Conservation (phyloP, 352 stramenopile genomes). For the Phytophthora boehmeriae region DNA sequence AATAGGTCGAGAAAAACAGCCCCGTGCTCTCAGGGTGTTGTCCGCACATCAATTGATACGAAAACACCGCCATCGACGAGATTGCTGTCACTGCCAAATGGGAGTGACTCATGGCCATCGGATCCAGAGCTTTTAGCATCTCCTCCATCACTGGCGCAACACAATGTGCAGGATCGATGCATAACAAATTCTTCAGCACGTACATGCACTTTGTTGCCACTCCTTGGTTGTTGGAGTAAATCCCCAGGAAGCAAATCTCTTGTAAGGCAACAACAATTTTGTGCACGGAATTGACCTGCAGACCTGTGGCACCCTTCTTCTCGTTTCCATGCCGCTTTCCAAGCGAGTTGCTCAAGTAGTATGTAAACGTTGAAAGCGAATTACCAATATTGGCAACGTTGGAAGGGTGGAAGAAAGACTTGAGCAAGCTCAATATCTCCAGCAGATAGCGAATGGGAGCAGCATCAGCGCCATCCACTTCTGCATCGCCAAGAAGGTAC, state of each 20-base stretch:
- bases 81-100: constrained; percentile 77
- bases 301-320: constrained; percentile 28
- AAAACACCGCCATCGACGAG: constrained; percentile 62
- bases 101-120: constrained; percentile 70
- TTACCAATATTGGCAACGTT: constrained; percentile 69
- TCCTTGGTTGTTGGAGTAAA: constrained; percentile 75
- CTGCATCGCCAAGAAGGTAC: constrained; percentile 46
- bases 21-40: constrained; percentile 47
- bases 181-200: constrained; percentile 69
- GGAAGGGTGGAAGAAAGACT: constrained; percentile 77
- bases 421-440: constrained; percentile 61
- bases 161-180: constrained; percentile 51
- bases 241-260: constrained; percentile 63
- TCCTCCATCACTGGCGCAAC: constrained; percentile 59
- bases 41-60: constrained; percentile 70
- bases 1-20: constrained; percentile 61
- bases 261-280: constrained; percentile 55
- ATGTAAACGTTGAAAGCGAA: constrained; percentile 55
- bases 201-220: constrained; percentile 76
- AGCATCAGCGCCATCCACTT: constrained; percentile 11
- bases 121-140: constrained; percentile 74
- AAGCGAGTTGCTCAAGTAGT: constrained; percentile 60
- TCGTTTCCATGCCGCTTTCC: constrained; percentile 58
- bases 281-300: constrained; percentile 39
- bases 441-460: constrained; percentile 54